A percentile compares a stretch with the other conserved stretches of the same genome.
These are phyloP conservation scores for Schizochytrium sp. DNA, from an alignment of 108 stramenopile genomes.

Conservation along the genomic window DNA sequence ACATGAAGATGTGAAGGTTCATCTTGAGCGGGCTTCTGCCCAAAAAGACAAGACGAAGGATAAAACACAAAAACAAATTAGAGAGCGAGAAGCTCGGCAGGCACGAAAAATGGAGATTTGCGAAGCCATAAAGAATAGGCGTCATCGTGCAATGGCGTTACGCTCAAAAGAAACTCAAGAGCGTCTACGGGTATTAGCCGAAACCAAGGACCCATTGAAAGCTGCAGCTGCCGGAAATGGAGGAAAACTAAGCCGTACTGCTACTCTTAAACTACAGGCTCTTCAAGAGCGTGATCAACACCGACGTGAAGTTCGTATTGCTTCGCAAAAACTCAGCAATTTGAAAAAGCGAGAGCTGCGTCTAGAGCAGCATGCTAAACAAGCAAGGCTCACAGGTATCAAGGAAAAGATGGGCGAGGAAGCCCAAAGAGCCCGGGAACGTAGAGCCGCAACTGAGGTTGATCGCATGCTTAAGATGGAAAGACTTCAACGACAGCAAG, in stretches of 20 bases:
- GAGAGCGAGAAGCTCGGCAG: not conserved
- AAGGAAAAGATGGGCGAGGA: not conserved
- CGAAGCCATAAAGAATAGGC: not conserved
- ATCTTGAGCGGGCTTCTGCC: not conserved
- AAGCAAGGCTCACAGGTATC: not conserved
- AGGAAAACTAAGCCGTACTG: not conserved
- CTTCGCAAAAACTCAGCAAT: too few species aligned
- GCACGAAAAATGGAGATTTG: constrained; percentile 48
- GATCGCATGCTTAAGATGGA: constrained; percentile 24
- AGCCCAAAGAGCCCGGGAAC: not conserved
- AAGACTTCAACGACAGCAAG: not conserved
- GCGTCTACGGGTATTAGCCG: not conserved
- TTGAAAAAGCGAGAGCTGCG: not conserved
- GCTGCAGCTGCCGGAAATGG: not conserved
- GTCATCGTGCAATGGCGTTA: constrained; percentile 2
- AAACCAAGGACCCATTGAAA: constrained; percentile 11
- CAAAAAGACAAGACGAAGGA: not conserved
- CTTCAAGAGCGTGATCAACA: not conserved
- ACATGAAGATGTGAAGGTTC: not conserved
- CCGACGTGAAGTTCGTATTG: constrained; percentile 17
- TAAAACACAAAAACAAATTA: not conserved
- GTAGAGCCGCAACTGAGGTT: not conserved
- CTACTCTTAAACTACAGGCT: not conserved
- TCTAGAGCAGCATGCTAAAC: not conserved
- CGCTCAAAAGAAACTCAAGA: constrained; percentile 11